A percentile compares a stretch with the other conserved stretches of the same genome.
Conservation (phyloP, 805 yeast species). For the Lachancea sp. region DNA sequence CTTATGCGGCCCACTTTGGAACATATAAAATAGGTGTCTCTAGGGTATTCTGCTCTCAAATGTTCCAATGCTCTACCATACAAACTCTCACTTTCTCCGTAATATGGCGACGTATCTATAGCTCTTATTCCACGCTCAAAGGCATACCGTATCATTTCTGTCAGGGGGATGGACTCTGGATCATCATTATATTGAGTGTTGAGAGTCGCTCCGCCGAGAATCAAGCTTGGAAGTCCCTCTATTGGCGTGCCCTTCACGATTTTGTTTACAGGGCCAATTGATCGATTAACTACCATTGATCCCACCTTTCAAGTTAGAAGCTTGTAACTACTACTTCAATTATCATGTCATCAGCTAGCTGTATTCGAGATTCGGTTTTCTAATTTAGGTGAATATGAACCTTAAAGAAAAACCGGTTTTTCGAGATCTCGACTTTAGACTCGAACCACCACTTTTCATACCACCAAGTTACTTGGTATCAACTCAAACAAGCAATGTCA, state of each 20-base stretch:
- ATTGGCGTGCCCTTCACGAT: background rate
- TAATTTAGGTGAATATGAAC: too few relatives aligned
- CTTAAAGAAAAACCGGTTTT: too few relatives aligned
- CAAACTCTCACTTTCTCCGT: slow-evolving; percentile 78
- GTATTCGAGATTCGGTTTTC: too few relatives aligned
- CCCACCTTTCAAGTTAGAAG: too few relatives aligned
- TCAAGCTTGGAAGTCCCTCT: slow-evolving; percentile 38
- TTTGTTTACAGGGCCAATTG: slow-evolving; percentile 3
- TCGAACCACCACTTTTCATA: background rate
- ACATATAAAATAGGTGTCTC: slow-evolving; percentile 64
- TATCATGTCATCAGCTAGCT: too few relatives aligned
- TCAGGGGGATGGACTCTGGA: slow-evolving; percentile 55
- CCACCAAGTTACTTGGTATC: background rate
- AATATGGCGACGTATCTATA: slow-evolving; percentile 88
- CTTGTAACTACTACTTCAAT: too few relatives aligned
- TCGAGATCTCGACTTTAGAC: too few relatives aligned
- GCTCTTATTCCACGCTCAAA: slow-evolving; percentile 66
- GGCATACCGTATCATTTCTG: slow-evolving; percentile 51
- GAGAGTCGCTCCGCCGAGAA: slow-evolving; percentile 86
- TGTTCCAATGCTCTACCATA: slow-evolving; percentile 58
- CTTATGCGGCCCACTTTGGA: slow-evolving; percentile 81
- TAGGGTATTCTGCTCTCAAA: slow-evolving; percentile 35
- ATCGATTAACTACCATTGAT: background rate
- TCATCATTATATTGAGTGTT: slow-evolving; percentile 71
- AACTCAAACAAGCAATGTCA: slow-evolving; percentile 2